phyloP scores from a whole-genome alignment of 306 rosid genomes.

The Prunus mira region DNA sequence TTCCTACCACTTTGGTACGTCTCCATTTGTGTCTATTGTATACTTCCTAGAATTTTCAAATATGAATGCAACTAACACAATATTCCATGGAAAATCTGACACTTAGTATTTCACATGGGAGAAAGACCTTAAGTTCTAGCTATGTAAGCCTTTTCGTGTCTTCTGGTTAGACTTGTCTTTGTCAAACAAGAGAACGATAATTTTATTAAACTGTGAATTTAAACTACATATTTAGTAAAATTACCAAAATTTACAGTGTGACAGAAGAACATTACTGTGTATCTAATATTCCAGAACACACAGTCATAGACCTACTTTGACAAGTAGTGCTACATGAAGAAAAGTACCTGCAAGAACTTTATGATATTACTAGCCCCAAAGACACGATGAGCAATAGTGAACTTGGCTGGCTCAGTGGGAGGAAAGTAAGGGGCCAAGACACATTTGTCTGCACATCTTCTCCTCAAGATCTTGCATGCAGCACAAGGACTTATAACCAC shows the following conservation, averaged over 20 bases:
- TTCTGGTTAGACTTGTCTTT: too few species aligned
- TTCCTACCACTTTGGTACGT: neutral
- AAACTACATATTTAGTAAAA: neutral
- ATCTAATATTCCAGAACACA: neutral
- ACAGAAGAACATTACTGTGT: neutral
- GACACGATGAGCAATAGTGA: conserved; percentile 85
- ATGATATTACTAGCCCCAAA: conserved; percentile 96
- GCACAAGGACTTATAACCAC: conserved; percentile 80
- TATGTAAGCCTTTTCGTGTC: too few species aligned
- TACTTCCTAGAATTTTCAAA: conserved; percentile 10
- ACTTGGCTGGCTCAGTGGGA: conserved; percentile 87
- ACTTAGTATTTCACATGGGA: neutral
- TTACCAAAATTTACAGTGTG: neutral
- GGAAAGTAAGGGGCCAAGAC: conserved; percentile 94
- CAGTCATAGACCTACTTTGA: neutral
- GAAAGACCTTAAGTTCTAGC: too few species aligned
- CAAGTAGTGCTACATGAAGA: neutral
- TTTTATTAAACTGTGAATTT: neutral
- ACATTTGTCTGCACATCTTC: conserved; percentile 85
- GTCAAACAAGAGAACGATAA: too few species aligned
- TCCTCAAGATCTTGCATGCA: conserved; percentile 78
- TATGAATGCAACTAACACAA: neutral
- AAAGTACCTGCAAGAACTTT: conserved; percentile 80
- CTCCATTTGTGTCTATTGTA: neutral
- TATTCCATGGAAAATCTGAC: neutral